Percentiles rank a stretch among this genome's conserved stretches.
Evolutionary conservation across 345 rosid species (phyloP).

Genomic region (Moricandia moricandioides): DNA sequence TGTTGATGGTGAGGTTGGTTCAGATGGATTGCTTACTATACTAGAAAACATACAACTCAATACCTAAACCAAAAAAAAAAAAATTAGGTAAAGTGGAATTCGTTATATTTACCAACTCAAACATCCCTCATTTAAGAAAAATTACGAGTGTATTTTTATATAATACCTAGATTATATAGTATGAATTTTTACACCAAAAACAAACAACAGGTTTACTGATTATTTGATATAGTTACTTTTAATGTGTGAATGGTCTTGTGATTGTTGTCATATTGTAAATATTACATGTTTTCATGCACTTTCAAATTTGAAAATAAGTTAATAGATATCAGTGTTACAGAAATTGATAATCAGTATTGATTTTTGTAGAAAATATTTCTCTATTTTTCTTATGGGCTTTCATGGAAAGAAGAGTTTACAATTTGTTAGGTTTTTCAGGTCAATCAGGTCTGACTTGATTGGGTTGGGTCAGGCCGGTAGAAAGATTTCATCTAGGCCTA

Average conservation of each 20-base stretch:
- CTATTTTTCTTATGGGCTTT: background rate
- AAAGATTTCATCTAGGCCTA: background rate
- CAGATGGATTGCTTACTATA: conserved; percentile 31
- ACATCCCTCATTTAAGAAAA: conserved; percentile 10
- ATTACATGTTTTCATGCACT: background rate
- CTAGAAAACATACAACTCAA: conserved; percentile 17
- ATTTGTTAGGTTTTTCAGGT: background rate
- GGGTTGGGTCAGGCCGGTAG: background rate
- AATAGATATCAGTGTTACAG: background rate
- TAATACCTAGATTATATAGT: background rate
- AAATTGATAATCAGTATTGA: background rate
- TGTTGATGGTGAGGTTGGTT: conserved; percentile 32
- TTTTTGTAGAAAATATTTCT: background rate
- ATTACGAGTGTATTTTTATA: background rate
- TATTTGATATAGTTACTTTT: background rate
- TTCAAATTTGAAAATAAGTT: background rate
- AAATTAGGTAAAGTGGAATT: conserved; percentile 35
- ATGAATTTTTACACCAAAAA: background rate
- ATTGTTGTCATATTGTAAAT: background rate
- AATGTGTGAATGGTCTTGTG: background rate
- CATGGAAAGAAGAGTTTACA: background rate
- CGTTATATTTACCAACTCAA: conserved; percentile 28
- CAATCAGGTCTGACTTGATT: background rate
- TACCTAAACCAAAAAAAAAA: conserved; percentile 29
- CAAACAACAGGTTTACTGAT: background rate